Base-by-base conservation (phyloP, 257 asterid species). In the Solanum bulbocastanum region DNA sequence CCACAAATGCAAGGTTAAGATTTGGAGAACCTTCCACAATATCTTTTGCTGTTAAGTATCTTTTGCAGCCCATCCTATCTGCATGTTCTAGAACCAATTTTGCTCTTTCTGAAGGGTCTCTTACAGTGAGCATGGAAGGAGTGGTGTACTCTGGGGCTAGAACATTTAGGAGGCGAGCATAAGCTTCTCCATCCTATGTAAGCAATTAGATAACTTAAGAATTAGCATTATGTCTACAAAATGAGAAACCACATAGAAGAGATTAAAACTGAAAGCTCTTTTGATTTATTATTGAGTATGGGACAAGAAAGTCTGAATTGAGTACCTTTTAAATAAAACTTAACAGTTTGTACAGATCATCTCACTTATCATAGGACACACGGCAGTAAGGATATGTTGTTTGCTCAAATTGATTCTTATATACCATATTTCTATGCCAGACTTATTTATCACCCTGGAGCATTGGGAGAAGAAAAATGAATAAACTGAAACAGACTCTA, bases 1-100 rank as follows among this genome's bases (percentile, higher is more conserved):
- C 99, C 27, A 95, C 98, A 91, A 96, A 97, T 32, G 98, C 99
- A 73, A 97, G 97, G 92, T 97, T 97, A 66, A 97, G 88, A 87
- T 97, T 97, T 79, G 98, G 25, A 5, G 97, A 94, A 85, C 99
- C 98, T 89, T 97, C 98, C 23, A 97, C 97, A 30, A 97, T 97
- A 88, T 97, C 99, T 90, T 93, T 94, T 14, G 99, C 92, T 86
- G 97, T 93, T 78, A 95, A 92, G 89, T 92, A 96, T 94, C 98
- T 91, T 88, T 96, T 94, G 90, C 99, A 97, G 75, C 94, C 95
- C 89, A 97, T 88, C 87, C 94, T 96, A 89, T 96, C 99, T 62
- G 98, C 99, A 90, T 96, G 99, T 92, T 96, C 95, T 82, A 97
- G 90, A 89, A 97, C 93, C 94, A 96, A 65, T 36, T 88, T 95